These are phyloP conservation scores for Heritiera littoralis DNA, from an alignment of 345 rosid genomes.

Conservation along the genomic window DNA sequence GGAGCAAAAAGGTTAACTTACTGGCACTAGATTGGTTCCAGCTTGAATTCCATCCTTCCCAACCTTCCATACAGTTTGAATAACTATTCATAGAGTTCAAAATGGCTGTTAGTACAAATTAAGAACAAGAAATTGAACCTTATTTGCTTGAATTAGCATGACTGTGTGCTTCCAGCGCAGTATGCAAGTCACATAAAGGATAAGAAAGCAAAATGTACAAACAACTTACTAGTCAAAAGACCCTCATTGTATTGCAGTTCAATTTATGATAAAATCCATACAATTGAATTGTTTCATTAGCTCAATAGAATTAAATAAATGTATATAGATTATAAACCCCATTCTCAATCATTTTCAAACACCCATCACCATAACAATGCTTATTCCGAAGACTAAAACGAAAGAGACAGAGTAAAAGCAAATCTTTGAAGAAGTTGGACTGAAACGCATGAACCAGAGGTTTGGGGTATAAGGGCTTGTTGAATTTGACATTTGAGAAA, in stretches of 20 bases:
- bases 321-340: not conserved
- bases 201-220: not conserved
- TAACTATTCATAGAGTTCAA: slow-evolving; percentile 39
- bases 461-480: slow-evolving; percentile 27
- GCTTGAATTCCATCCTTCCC: slow-evolving; percentile 88
- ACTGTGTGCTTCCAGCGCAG: not conserved
- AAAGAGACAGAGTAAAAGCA: not conserved
- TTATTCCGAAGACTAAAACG: not conserved
- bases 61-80: slow-evolving; percentile 74
- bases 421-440: slow-evolving; percentile 55
- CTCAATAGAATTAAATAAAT: not conserved
- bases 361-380: not conserved
- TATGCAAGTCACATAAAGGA: too few species aligned
- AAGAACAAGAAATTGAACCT: slow-evolving; percentile 10
- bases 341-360: slow-evolving; percentile 5
- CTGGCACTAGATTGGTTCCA: slow-evolving; percentile 83
- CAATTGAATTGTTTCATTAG: not conserved
- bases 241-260: not conserved
- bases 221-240: not conserved
- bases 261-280: too few species aligned
- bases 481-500: slow-evolving; percentile 23
- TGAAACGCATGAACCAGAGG: slow-evolving; percentile 44
- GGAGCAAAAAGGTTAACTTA: slow-evolving; percentile 42
- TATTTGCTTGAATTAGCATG: slow-evolving; percentile 12
- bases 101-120: slow-evolving; percentile 11